Percentiles rank a stretch among this genome's conserved stretches.
Conservation (phyloP, 805 yeast species). For the Wickerhamomyces ciferrii region DNA sequence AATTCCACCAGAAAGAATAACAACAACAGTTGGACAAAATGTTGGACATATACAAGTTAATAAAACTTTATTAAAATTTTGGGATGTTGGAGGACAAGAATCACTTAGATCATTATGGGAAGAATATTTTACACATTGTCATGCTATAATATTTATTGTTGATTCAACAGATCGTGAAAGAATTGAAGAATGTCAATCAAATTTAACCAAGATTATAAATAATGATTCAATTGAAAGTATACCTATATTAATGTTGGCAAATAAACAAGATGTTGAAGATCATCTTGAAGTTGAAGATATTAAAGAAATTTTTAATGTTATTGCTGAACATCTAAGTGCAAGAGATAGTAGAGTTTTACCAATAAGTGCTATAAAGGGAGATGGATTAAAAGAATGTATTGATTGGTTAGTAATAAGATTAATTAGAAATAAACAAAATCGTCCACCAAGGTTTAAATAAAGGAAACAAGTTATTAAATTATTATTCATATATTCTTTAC, state of each 20-base stretch:
- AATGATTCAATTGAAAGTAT: slow-evolving; percentile 66
- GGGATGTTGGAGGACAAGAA: slow-evolving; percentile 98
- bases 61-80: slow-evolving; percentile 55
- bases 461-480: not conserved
- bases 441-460: slow-evolving; percentile 31
- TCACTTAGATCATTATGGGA: slow-evolving; percentile 83
- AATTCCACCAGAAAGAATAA: slow-evolving; percentile 53
- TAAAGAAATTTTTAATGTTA: slow-evolving; percentile 74
- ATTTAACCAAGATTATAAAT: slow-evolving; percentile 48
- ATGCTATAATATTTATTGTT: slow-evolving; percentile 87
- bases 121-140: slow-evolving; percentile 78
- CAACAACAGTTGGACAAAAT: slow-evolving; percentile 96
- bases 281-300: slow-evolving; percentile 73
- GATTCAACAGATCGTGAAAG: slow-evolving; percentile 86
- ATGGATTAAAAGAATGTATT: slow-evolving; percentile 80
- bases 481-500: too few species aligned
- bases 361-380: slow-evolving; percentile 72
- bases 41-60: slow-evolving; percentile 38
- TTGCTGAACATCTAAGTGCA: slow-evolving; percentile 82
- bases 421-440: slow-evolving; percentile 34
- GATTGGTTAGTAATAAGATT: slow-evolving; percentile 83
- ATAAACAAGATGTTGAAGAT: slow-evolving; percentile 80
- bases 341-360: slow-evolving; percentile 89
- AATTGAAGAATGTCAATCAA: slow-evolving; percentile 74
- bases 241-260: slow-evolving; percentile 91